phyloP scores from a whole-genome alignment of 495 filamentous ascomycete genomes.

The Penicillium taxi region DNA sequence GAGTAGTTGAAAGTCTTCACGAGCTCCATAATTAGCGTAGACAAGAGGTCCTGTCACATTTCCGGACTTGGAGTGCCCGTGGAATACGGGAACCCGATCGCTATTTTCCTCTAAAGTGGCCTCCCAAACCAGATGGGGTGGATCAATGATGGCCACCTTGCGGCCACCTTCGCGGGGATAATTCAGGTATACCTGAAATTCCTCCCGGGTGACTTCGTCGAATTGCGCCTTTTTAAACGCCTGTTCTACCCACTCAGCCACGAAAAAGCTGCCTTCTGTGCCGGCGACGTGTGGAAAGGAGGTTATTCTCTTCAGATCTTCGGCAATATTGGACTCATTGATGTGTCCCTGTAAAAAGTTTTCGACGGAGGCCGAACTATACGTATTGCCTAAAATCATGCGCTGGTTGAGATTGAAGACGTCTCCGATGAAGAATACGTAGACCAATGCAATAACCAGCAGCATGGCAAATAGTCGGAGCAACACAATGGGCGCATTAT shows the following conservation, averaged over 20 bases:
- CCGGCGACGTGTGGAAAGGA: slow-evolving; percentile 81
- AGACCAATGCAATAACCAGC: slow-evolving; percentile 66
- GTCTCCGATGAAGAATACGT: slow-evolving; percentile 76
- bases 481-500: slow-evolving; percentile 50
- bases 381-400: slow-evolving; percentile 36
- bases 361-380: slow-evolving; percentile 54
- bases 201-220: slow-evolving; percentile 63
- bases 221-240: slow-evolving; percentile 61
- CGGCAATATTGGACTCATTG: slow-evolving; percentile 58
- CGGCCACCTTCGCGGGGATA: slow-evolving; percentile 73
- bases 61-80: slow-evolving; percentile 81
- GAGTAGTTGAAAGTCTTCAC: slow-evolving; percentile 69
- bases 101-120: slow-evolving; percentile 76
- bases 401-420: slow-evolving; percentile 51
- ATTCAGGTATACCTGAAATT: slow-evolving; percentile 85
- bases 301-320: slow-evolving; percentile 64
- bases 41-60: slow-evolving; percentile 88
- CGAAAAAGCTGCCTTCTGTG: slow-evolving; percentile 75
- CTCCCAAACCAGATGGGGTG: slow-evolving; percentile 61
- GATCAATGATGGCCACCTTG: slow-evolving; percentile 73
- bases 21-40: slow-evolving; percentile 87
- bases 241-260: slow-evolving; percentile 73
- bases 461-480: slow-evolving; percentile 66
- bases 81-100: slow-evolving; percentile 65
- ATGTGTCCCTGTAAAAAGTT: slow-evolving; percentile 62